Evolutionary conservation across 1,284 basidiomycete species (phyloP).

Genomic region (Trametes hirsuta): DNA sequence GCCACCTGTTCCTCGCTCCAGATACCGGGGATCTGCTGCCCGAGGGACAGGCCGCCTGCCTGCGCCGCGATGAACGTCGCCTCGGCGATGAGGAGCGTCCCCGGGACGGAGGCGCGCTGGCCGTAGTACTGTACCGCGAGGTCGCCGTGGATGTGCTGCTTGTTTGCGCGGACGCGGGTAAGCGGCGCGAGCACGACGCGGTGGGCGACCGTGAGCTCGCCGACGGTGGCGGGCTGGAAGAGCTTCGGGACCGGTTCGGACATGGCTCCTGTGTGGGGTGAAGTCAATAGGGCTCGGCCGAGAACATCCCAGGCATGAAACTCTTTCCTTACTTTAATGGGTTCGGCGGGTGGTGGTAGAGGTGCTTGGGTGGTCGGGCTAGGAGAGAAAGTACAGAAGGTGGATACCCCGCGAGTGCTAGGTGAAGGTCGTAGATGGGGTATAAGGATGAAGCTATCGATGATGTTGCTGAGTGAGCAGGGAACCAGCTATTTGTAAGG

Average conservation of each 20-base stretch:
- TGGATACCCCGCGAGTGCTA: too few species aligned
- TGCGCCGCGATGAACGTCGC: constrained; percentile 44
- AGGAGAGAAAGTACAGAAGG: too few species aligned
- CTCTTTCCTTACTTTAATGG: too few species aligned
- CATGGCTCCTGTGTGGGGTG: too few species aligned
- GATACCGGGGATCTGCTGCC: constrained; percentile 42
- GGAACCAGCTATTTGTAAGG: too few species aligned
- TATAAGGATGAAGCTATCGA: too few species aligned
- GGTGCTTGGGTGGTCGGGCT: too few species aligned
- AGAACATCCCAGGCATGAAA: too few species aligned
- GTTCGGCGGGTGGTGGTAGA: too few species aligned
- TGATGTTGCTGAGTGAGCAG: too few species aligned
- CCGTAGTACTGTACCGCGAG: constrained; percentile 48
- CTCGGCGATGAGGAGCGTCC: constrained; percentile 54
- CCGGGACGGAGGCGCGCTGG: constrained; percentile 46
- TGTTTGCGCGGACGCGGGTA: constrained; percentile 42
- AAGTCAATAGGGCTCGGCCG: too few species aligned
- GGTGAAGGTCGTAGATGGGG: too few species aligned
- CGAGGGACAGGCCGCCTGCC: constrained; percentile 37
- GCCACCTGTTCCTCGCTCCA: constrained; percentile 47
- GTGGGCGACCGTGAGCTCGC: constrained; percentile 43
- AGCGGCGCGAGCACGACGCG: constrained; percentile 53
- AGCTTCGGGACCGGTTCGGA: constrained; percentile 31
- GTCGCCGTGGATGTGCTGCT: constrained; percentile 30
- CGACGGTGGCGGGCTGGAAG: constrained; percentile 49